A percentile compares a stretch with the other conserved stretches of the same genome.
These are phyloP conservation scores for Phytopythium kandeliae DNA, from an alignment of 352 stramenopile species.

Conservation along the genomic window DNA sequence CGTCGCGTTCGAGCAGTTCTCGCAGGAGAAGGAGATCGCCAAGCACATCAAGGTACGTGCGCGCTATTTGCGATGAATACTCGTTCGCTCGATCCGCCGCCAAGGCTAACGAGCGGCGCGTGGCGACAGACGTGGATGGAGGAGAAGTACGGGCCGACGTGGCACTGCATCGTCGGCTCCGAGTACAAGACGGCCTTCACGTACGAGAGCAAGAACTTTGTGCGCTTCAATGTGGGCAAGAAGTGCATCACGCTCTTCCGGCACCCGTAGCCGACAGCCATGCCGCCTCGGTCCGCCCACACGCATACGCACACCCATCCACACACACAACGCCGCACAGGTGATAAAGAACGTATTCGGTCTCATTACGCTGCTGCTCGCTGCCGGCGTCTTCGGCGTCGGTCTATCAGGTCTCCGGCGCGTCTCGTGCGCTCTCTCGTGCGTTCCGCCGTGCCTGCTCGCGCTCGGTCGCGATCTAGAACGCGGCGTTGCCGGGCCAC, in stretches of 20 bases:
- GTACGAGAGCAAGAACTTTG: constrained; percentile 84
- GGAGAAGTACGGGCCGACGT: constrained; percentile 58
- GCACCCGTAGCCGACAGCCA: constrained; percentile 28
- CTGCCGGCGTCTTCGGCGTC: no score
- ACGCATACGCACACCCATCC: no score
- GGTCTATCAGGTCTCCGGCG: background rate
- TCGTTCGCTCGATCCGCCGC: no score
- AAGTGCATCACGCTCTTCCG: constrained; percentile 84
- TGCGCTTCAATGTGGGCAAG: constrained; percentile 80
- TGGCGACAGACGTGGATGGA: constrained; percentile 53
- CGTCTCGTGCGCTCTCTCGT: no score
- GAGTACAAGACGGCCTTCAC: constrained; percentile 72
- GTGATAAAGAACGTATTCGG: no score
- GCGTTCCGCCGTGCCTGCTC: no score
- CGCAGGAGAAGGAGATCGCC: constrained; percentile 73
- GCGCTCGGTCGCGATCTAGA: constrained; percentile 33
- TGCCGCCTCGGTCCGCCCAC: no score
- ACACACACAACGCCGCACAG: no score
- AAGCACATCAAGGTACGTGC: constrained; percentile 56
- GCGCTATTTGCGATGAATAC: no score
- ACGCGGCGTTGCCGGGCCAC: constrained; percentile 94
- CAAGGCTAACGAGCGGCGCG: background rate
- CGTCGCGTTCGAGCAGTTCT: constrained; percentile 70
- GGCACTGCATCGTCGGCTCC: constrained; percentile 75
- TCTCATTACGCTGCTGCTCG: no score